Conservation (phyloP, 2,329 filamentous ascomycete genomes). For the Microcyclospora pomicola region DNA sequence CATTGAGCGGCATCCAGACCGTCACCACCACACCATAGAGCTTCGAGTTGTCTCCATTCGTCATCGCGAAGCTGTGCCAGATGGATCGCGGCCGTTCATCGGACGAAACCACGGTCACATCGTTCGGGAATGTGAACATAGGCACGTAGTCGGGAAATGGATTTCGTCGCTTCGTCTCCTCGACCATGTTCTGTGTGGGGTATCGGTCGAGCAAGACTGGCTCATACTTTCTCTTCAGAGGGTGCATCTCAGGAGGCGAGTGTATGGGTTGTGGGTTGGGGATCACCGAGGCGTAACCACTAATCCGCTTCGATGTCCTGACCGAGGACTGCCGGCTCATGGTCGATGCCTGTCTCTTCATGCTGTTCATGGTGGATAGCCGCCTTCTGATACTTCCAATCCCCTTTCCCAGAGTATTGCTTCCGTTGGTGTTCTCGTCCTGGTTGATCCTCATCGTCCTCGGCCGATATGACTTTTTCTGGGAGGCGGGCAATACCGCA, state of each 20-base stretch:
- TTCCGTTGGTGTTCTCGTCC: conserved; percentile 36
- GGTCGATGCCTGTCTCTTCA: conserved; percentile 70
- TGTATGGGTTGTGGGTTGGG: conserved; percentile 84
- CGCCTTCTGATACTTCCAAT: conserved; percentile 82
- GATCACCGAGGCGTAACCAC: conserved; percentile 97
- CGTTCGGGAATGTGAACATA: conserved; percentile 98
- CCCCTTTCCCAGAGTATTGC: conserved; percentile 40
- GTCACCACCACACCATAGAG: conserved; percentile 85
- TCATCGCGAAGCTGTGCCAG: conserved; percentile 99
- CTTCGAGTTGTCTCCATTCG: conserved; percentile 78
- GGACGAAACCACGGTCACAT: conserved; percentile 90
- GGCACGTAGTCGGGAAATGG: conserved; percentile 94
- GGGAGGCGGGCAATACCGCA: conserved; percentile 40
- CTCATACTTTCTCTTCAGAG: conserved; percentile 83
- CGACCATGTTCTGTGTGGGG: conserved; percentile 66
- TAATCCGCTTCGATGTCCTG: conserved; percentile 75
- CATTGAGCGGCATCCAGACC: conserved; percentile 79
- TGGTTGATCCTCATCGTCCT: conserved; percentile 73
- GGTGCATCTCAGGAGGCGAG: conserved; percentile 84
- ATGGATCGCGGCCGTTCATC: conserved; percentile 90
- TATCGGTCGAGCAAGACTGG: conserved; percentile 93
- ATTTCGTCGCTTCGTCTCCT: conserved; percentile 67
- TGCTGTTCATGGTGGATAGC: conserved; percentile 93
- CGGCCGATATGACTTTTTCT: conserved; percentile 49
- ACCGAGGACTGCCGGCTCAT: conserved; percentile 55